Conservation (phyloP, 495 filamentous ascomycete genomes). For the Penicillium silybi region DNA sequence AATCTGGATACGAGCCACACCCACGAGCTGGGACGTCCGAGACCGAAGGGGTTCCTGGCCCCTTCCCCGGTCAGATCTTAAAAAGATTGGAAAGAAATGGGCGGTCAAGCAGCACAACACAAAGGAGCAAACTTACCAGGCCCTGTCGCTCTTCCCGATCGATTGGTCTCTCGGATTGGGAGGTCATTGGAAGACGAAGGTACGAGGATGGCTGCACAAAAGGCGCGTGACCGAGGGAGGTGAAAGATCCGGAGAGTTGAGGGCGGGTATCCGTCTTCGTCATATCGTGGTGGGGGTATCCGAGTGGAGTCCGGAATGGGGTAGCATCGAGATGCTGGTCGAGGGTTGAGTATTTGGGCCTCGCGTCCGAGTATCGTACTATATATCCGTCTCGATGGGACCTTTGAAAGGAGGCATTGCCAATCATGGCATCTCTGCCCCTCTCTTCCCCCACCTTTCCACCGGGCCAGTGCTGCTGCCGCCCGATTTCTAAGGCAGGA, state of each 20-base stretch:
- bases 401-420: background rate
- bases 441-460: background rate
- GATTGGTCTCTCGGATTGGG: constrained; percentile 65
- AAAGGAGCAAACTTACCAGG: constrained; percentile 63
- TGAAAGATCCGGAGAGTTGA: constrained; percentile 20
- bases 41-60: constrained; percentile 6
- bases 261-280: constrained; percentile 29
- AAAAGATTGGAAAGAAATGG: background rate
- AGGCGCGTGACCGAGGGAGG: constrained; percentile 43
- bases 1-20: constrained; percentile 20
- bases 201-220: constrained; percentile 84
- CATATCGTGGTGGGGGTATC: constrained; percentile 9
- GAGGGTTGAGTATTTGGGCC: no score
- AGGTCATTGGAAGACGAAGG: constrained; percentile 64
- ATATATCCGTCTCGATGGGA: background rate
- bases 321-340: no score
- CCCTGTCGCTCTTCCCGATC: constrained; percentile 91
- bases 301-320: background rate
- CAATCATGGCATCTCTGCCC: background rate
- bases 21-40: constrained; percentile 10
- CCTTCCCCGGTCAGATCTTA: constrained; percentile 6
- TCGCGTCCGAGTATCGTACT: no score
- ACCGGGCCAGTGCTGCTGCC: background rate
- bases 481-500: constrained; percentile 3
- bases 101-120: constrained; percentile 5